Conservation (phyloP, 164 flowering plant species). For the Pachysandra terminalis region DNA sequence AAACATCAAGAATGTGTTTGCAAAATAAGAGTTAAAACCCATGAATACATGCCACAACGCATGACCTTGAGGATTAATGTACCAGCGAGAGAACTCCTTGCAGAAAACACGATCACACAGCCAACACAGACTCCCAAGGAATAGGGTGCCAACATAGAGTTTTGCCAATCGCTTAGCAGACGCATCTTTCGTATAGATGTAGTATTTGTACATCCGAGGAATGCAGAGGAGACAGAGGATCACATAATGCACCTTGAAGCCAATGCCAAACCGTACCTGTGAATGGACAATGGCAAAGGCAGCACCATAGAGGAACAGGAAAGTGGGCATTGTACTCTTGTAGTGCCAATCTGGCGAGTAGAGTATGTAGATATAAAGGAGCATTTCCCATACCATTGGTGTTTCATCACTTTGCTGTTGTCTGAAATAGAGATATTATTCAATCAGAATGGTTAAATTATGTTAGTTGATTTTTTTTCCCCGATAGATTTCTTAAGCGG, state of each 20-base stretch:
- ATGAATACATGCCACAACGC: slow-evolving; percentile 66
- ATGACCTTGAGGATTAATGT: slow-evolving; percentile 65
- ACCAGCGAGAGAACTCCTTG: slow-evolving; percentile 38
- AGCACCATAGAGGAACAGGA: slow-evolving; percentile 62
- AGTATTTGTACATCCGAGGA: slow-evolving; percentile 73
- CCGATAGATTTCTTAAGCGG: background rate
- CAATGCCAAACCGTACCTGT: slow-evolving; percentile 36
- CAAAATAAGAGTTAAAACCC: slow-evolving; percentile 66
- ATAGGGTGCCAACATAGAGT: slow-evolving; percentile 36
- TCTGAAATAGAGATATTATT: slow-evolving; percentile 23
- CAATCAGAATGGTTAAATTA: background rate
- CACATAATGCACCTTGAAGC: slow-evolving; percentile 55
- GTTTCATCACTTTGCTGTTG: slow-evolving; percentile 66
- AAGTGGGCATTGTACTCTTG: slow-evolving; percentile 71
- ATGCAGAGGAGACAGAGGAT: slow-evolving; percentile 65
- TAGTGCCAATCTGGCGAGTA: slow-evolving; percentile 83
- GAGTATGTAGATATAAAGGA: slow-evolving; percentile 64
- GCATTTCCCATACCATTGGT: slow-evolving; percentile 78
- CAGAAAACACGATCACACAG: slow-evolving; percentile 46
- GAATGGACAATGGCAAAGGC: slow-evolving; percentile 50
- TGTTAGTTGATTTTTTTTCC: background rate
- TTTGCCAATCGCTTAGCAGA: slow-evolving; percentile 59
- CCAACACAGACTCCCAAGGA: slow-evolving; percentile 50
- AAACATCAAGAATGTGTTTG: slow-evolving; percentile 67
- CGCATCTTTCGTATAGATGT: slow-evolving; percentile 47